Percentiles rank a stretch among this genome's conserved stretches.
phyloP scores from a whole-genome alignment of 192 early-diverging fungal species.

The Gonapodya sp. region DNA sequence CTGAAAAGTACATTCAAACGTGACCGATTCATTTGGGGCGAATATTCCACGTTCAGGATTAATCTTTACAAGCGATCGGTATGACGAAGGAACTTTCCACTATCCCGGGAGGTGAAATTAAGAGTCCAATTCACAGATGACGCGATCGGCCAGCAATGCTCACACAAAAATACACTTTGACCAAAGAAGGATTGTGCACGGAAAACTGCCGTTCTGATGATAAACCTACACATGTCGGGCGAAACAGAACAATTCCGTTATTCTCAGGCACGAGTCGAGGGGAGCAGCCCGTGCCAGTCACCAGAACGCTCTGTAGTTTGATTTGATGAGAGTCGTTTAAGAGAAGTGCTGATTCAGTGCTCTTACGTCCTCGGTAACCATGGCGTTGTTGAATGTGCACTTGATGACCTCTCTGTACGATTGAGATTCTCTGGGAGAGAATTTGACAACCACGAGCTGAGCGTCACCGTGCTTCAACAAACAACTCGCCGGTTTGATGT shows the following conservation, averaged over 20 bases:
- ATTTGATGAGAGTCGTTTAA: neutral
- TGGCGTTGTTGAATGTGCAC: conserved; percentile 35
- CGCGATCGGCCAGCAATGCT: neutral
- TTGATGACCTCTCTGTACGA: conserved; percentile 36
- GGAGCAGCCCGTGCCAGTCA: conserved; percentile 33
- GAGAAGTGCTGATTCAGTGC: neutral
- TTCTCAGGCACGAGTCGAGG: conserved; percentile 34
- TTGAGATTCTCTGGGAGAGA: conserved; percentile 34
- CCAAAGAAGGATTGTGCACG: conserved; percentile 17
- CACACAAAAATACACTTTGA: neutral
- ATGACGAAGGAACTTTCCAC: neutral
- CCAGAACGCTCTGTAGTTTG: conserved; percentile 30
- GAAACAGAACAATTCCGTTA: conserved; percentile 10
- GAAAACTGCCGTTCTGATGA: conserved; percentile 18
- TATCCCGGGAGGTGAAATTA: neutral
- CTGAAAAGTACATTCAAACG: conserved; percentile 4
- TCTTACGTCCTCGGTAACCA: conserved; percentile 26
- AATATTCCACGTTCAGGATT: neutral
- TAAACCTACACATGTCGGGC: neutral
- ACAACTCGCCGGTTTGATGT: conserved; percentile 36
- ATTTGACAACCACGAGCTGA: conserved; percentile 39
- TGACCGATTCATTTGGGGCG: neutral
- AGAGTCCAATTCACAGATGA: neutral
- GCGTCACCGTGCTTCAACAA: conserved; percentile 37
- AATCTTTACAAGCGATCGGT: neutral